Evolutionary conservation across 345 rosid species (phyloP).

Genomic region (Kernera saxatilis): DNA sequence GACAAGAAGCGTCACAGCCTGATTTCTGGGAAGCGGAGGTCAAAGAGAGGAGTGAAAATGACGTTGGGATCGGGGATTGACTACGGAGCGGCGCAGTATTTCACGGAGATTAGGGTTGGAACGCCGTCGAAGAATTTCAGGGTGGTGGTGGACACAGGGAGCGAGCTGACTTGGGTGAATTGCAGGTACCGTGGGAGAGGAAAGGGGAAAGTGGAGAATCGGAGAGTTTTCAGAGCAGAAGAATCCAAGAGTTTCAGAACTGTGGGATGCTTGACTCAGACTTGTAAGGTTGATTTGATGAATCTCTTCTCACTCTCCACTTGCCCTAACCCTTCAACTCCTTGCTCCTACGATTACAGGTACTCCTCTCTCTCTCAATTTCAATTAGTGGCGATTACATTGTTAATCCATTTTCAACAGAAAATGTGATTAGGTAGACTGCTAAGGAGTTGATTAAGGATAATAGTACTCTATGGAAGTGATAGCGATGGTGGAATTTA

Average conservation of each 20-base stretch:
- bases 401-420: background rate
- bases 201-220: background rate
- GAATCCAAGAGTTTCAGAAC: conserved; percentile 43
- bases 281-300: conserved; percentile 45
- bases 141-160: conserved; percentile 53
- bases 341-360: conserved; percentile 65
- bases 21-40: conserved; percentile 18
- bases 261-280: conserved; percentile 45
- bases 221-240: conserved; percentile 35
- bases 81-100: conserved; percentile 46
- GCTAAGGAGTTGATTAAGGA: background rate
- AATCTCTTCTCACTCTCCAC: conserved; percentile 46
- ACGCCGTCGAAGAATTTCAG: conserved; percentile 52
- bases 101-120: conserved; percentile 42
- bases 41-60: conserved; percentile 24
- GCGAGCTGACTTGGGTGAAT: conserved; percentile 56
- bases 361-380: conserved; percentile 9
- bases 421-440: conserved; percentile 14
- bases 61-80: conserved; percentile 42
- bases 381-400: background rate
- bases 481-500: background rate
- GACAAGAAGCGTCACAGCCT: conserved; percentile 39
- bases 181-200: conserved; percentile 30
- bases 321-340: conserved; percentile 45
- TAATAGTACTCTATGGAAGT: background rate